These are phyloP conservation scores for Lobosporangium transversale DNA, from an alignment of 192 early-diverging fungal genomes.

Conservation along the genomic window DNA sequence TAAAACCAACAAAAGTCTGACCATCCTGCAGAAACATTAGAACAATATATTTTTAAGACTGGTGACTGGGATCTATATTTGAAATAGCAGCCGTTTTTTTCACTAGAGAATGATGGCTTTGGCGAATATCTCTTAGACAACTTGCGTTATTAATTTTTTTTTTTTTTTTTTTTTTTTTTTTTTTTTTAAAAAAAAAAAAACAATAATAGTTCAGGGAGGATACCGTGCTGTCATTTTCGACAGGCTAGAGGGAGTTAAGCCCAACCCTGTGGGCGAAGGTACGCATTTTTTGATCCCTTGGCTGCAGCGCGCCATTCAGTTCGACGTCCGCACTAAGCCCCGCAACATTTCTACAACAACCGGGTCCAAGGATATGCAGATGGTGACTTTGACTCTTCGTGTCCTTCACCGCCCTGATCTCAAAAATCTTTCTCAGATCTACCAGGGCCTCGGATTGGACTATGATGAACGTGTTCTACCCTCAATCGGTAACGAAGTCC, in stretches of 20 bases:
- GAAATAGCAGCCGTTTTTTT: too few relatives aligned
- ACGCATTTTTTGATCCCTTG: constrained; percentile 98
- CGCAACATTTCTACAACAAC: constrained; percentile 98
- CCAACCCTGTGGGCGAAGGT: constrained; percentile 83
- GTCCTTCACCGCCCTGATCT: constrained; percentile 90
- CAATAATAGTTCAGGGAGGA: constrained; percentile 94
- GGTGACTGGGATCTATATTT: too few relatives aligned
- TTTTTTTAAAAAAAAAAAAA: too few relatives aligned
- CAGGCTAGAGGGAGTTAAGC: constrained; percentile 90
- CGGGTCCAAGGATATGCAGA: constrained; percentile 99
- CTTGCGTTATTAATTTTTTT: not conserved
- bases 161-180: not conserved
- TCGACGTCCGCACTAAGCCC: constrained; percentile 94
- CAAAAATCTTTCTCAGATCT: constrained; percentile 80
- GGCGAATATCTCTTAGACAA: not conserved
- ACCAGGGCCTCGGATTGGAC: constrained; percentile 91
- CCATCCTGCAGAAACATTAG: too few relatives aligned
- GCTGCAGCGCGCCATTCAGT: constrained; percentile 90
- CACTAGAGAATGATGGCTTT: too few relatives aligned
- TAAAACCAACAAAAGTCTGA: too few relatives aligned
- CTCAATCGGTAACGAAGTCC: constrained; percentile 98
- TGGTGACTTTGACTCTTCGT: constrained; percentile 94
- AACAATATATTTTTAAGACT: too few relatives aligned
- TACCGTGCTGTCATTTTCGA: constrained; percentile 98
- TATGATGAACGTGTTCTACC: constrained; percentile 99